Evolutionary conservation across 2,329 filamentous ascomycete genomes (phyloP), one percentile per base, ranked within the genome.

Genomic region (Leptographium wingfieldii): DNA sequence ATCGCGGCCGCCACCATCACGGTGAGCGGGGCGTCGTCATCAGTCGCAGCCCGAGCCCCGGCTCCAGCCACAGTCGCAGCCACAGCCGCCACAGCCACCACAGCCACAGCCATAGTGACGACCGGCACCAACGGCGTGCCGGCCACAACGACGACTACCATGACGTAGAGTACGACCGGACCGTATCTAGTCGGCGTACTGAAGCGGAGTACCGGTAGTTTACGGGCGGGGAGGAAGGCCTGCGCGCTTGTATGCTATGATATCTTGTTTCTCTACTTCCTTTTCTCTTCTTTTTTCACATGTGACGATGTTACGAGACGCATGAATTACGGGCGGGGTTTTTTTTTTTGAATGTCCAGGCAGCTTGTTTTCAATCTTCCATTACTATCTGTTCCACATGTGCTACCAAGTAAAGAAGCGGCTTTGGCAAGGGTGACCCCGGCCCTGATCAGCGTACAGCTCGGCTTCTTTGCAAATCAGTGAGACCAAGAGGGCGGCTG

Each of bases 1-100:
- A 66, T 16, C 64, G 66, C 27, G 68, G 69, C 57, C 66, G 69
- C 56, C 63, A 64, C 53, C 55, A 19, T 9, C 43, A 61, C 56
- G 55, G 64, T 49, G 62, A 65, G 29, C 59, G 62, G 56, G 46
- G 59, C 40, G 51, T 62, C 1, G 57, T 59, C 9, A 57, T 58
- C 51, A 61, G 58, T 55, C 61, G 62, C 55, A 64, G 61, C 35
- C 60, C 55, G 5, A 61, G 56, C 16, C 49, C 53, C 27, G 31
- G 51, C 38, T 14, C 14, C 40, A 46, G n/a, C 43, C 29, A 5
- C 19, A 38, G n/a, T 12, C 14, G 40, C 27, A 46, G 55, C 55
- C n/a, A 38, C 38, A 55, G 58, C 48, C 49, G 35, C 46, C 59
- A 35, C 57, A 27, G 43, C 27, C 58, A 54, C 35, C 54, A 31